These are phyloP conservation scores for Penicillium concentricum DNA, from an alignment of 2,329 filamentous ascomycete genomes.

Conservation along the genomic window DNA sequence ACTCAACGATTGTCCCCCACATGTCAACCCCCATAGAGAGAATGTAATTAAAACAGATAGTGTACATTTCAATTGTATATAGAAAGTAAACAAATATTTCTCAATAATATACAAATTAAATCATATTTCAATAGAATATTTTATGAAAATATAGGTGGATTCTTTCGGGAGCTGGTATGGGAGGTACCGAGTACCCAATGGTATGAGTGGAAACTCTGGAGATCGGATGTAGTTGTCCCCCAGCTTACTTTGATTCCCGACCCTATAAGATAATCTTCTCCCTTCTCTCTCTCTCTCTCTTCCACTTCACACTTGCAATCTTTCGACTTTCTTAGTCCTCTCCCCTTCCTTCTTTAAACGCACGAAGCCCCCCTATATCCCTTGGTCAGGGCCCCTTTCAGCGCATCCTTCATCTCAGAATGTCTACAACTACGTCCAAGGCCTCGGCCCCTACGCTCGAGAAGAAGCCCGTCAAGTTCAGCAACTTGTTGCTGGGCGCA, in stretches of 20 bases:
- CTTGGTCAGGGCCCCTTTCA: slow-evolving; percentile 94
- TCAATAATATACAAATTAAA: too few relatives aligned
- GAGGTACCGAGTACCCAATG: slow-evolving; percentile 24
- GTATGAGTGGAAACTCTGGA: slow-evolving; percentile 19
- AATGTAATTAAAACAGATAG: too few relatives aligned
- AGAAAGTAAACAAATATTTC: too few relatives aligned
- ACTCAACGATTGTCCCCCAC: slow-evolving; percentile 23
- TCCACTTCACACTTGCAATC: slow-evolving; percentile 15
- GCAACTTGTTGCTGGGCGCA: slow-evolving; percentile 91
- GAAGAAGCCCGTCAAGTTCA: slow-evolving; percentile 99
- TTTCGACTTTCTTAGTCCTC: slow-evolving; percentile 16
- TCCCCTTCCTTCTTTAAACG: slow-evolving; percentile 50
- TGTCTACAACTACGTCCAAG: slow-evolving; percentile 53
- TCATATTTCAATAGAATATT: too few relatives aligned
- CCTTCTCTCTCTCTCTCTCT: slow-evolving; percentile 18
- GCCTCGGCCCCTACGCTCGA: slow-evolving; percentile 64
- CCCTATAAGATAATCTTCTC: slow-evolving; percentile 24
- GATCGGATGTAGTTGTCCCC: slow-evolving; percentile 1
- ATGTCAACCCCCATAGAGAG: neutral
- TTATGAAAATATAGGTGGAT: neutral
- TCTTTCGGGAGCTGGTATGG: slow-evolving; percentile 18
- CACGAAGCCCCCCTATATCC: slow-evolving; percentile 80
- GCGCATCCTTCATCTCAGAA: slow-evolving; percentile 56
- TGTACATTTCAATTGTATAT: too few relatives aligned
- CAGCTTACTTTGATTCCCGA: slow-evolving; percentile 13